Base-by-base conservation (phyloP, 306 rosid species). In the Prunus mongolica region DNA sequence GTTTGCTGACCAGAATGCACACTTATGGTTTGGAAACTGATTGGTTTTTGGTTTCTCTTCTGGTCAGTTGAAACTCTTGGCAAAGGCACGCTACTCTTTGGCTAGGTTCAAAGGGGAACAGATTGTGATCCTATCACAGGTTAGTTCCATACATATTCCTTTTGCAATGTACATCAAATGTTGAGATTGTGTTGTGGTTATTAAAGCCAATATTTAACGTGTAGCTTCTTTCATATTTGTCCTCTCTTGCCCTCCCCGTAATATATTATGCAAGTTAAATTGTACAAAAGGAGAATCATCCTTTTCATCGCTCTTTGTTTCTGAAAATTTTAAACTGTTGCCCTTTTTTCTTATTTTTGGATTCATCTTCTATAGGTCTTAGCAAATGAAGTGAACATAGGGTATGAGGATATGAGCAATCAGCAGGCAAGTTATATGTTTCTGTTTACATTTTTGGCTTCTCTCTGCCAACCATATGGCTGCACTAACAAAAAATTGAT, bases 391-490 rank as follows among this genome's bases (percentile, higher is more conserved):
- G 93, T 83, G 75, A 95, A 95, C 84, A 87, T 95, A 76, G 99
- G 99, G 38, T 95, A 95, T 19, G 99, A 95, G 80, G 96, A 91
- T 84, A 89, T 95, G 99, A 57, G 91, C 86, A 95, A 95, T 84
- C 97, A 83, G 81, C 99, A 95, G 96, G 97, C 84, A 90, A 82
- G 90, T 84, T 44, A 64, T 45, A 73, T 60, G 49, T 6, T 8
- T 75, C 38, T 54, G 46, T 57, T 32, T 52, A 15, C 51, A 38
- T 52, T 55, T 68, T 73, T 47, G 66, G 28, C 60, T 61, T 20
- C 58, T 63, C 60, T 72, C 76, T 81, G 76, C 78, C 27, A 70
- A 67, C 24, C 52, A 18, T 14, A 62, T 67, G 9, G 28, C 3
- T 30, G 28, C 34, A 22, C 79, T 76, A 64, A 63, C 68, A 71